These are phyloP conservation scores for Petrea volubilis DNA, from an alignment of 257 asterid genomes.

Conservation along the genomic window DNA sequence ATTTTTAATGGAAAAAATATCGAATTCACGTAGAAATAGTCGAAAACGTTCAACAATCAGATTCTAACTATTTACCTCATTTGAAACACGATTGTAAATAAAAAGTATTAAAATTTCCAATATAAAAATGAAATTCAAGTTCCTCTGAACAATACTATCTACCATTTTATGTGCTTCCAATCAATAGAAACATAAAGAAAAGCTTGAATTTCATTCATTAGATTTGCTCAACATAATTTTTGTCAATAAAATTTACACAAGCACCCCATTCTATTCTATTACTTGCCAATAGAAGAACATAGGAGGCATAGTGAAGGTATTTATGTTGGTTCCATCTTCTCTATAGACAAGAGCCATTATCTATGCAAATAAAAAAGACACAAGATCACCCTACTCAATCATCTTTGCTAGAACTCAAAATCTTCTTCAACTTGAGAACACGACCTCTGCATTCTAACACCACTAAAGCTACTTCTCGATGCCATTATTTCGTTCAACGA, in stretches of 20 bases:
- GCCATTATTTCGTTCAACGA: slow-evolving; percentile 78
- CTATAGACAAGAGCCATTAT: slow-evolving; percentile 34
- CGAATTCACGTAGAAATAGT: too few species aligned
- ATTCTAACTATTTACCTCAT: too few species aligned
- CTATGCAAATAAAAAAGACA: slow-evolving; percentile 22
- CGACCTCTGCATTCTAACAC: slow-evolving; percentile 78
- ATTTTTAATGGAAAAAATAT: too few species aligned
- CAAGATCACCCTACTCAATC: not conserved
- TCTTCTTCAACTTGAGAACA: slow-evolving; percentile 70
- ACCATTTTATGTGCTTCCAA: too few species aligned
- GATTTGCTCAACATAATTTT: slow-evolving; percentile 37
- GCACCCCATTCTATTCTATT: slow-evolving; percentile 40
- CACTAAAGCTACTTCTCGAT: slow-evolving; percentile 81
- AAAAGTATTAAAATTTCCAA: too few species aligned
- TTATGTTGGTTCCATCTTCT: slow-evolving; percentile 34
- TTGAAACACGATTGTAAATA: too few species aligned
- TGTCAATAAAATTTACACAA: slow-evolving; percentile 59
- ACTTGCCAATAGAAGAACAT: slow-evolving; percentile 21
- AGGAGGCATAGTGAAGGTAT: slow-evolving; percentile 39
- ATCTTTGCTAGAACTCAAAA: slow-evolving; percentile 30
- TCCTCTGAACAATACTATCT: too few species aligned
- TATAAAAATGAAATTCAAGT: too few species aligned
- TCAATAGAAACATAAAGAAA: not conserved
- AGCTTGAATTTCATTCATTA: slow-evolving; percentile 25
- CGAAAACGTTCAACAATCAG: too few species aligned